phyloP scores from a whole-genome alignment of 768 basidiomycete species.

The Termitomyces sp. region DNA sequence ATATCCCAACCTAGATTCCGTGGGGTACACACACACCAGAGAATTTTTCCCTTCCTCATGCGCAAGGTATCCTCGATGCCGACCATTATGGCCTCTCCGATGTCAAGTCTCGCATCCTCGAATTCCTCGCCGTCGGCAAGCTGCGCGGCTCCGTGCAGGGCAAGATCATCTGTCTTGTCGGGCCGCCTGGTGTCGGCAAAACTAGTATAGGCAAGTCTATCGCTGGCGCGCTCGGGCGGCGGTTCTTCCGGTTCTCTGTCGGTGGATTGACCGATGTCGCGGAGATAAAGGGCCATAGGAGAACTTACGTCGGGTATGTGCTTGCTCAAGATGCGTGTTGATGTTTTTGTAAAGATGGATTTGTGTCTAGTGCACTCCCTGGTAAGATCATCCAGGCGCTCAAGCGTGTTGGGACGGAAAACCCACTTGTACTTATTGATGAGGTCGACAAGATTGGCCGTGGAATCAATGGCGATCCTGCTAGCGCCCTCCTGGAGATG shows the following conservation, averaged over 20 bases:
- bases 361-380: slow-evolving; percentile 64
- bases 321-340: neutral
- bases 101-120: slow-evolving; percentile 90
- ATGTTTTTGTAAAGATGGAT: neutral
- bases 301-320: slow-evolving; percentile 91
- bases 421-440: slow-evolving; percentile 91
- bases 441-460: slow-evolving; percentile 96
- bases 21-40: slow-evolving; percentile 96
- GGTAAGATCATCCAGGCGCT: slow-evolving; percentile 95
- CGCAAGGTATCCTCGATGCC: slow-evolving; percentile 82
- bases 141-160: slow-evolving; percentile 92
- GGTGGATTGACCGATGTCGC: slow-evolving; percentile 97
- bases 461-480: slow-evolving; percentile 89
- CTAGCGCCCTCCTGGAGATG: slow-evolving; percentile 90
- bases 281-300: slow-evolving; percentile 96
- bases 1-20: slow-evolving; percentile 56
- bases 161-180: slow-evolving; percentile 95
- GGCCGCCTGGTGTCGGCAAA: slow-evolving; percentile 97
- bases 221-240: slow-evolving; percentile 81
- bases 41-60: slow-evolving; percentile 85
- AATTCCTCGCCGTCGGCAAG: slow-evolving; percentile 95
- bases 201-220: slow-evolving; percentile 96
- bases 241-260: slow-evolving; percentile 96
- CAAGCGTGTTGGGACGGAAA: slow-evolving; percentile 91
- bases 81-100: slow-evolving; percentile 93